A percentile compares a stretch with the other conserved stretches of the same genome.
Evolutionary conservation across 441 rosid species (phyloP).

Genomic region (Dalechampia spathulata): DNA sequence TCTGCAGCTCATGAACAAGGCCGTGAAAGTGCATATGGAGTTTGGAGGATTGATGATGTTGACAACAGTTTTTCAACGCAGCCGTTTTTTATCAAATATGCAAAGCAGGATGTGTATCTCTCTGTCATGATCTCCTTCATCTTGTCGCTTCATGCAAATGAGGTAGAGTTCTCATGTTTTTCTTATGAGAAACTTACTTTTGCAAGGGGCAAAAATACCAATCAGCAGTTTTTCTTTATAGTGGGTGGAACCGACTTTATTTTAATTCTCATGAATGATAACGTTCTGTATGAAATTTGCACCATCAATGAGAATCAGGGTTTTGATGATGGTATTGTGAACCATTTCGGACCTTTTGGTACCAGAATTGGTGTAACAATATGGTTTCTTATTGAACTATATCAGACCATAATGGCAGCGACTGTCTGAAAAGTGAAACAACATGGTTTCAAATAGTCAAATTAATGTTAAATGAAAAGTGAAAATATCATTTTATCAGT

Average conservation of each 20-base stretch:
- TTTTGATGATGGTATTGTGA: too few species aligned
- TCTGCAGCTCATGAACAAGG: slow-evolving; percentile 52
- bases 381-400: too few species aligned
- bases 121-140: slow-evolving; percentile 70
- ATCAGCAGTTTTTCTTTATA: background rate
- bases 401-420: too few species aligned
- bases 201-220: background rate
- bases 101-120: slow-evolving; percentile 72
- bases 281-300: background rate
- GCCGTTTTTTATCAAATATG: slow-evolving; percentile 77
- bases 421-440: too few species aligned
- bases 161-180: slow-evolving; percentile 31
- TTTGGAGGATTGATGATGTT: slow-evolving; percentile 72
- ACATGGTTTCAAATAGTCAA: too few species aligned
- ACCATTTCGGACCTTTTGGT: too few species aligned
- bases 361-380: too few species aligned
- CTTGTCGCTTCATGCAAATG: slow-evolving; percentile 39
- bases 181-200: background rate
- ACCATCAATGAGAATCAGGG: too few species aligned
- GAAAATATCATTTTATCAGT: too few species aligned
- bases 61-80: slow-evolving; percentile 80
- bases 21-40: slow-evolving; percentile 46
- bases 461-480: too few species aligned
- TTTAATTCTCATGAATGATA: background rate
- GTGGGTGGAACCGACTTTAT: background rate